These are phyloP conservation scores for Borovskyia barvae DNA, from an alignment of 208 protist species.

Conservation along the genomic window DNA sequence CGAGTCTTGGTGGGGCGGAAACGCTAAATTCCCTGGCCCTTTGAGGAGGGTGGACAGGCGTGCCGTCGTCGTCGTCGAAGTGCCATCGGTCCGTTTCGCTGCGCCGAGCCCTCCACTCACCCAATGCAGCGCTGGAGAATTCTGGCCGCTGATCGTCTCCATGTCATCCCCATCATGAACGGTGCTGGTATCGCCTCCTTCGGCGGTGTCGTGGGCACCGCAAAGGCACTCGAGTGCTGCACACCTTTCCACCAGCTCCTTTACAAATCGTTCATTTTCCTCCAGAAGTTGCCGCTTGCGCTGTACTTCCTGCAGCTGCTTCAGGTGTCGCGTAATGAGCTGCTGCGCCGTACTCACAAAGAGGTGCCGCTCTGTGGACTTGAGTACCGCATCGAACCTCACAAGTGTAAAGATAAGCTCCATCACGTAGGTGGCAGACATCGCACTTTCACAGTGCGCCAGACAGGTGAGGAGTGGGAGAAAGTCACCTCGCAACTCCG, in stretches of 20 bases:
- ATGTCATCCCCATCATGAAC: slow-evolving; percentile 3
- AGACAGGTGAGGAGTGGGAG: slow-evolving; percentile 54
- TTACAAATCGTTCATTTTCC: slow-evolving; percentile 37
- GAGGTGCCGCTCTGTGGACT: slow-evolving; percentile 55
- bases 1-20: background rate
- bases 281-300: slow-evolving; percentile 35
- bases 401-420: slow-evolving; percentile 73
- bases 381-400: slow-evolving; percentile 65
- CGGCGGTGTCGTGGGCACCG: background rate
- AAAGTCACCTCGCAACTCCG: slow-evolving; percentile 64
- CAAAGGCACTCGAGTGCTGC: slow-evolving; percentile 18
- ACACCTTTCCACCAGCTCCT: slow-evolving; percentile 45
- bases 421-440: slow-evolving; percentile 61
- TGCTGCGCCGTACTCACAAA: slow-evolving; percentile 73
- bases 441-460: slow-evolving; percentile 25
- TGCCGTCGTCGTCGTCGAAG: background rate
- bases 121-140: no score
- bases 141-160: background rate
- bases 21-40: no score
- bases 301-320: slow-evolving; percentile 37
- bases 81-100: no score
- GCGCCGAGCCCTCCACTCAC: no score
- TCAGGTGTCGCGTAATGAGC: slow-evolving; percentile 42
- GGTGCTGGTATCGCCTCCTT: background rate
- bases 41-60: no score